A percentile compares a stretch with the other conserved stretches of the same genome.
Evolutionary conservation across 2,329 filamentous ascomycete genomes (phyloP).

Genomic region (Colletotrichum godetiae): DNA sequence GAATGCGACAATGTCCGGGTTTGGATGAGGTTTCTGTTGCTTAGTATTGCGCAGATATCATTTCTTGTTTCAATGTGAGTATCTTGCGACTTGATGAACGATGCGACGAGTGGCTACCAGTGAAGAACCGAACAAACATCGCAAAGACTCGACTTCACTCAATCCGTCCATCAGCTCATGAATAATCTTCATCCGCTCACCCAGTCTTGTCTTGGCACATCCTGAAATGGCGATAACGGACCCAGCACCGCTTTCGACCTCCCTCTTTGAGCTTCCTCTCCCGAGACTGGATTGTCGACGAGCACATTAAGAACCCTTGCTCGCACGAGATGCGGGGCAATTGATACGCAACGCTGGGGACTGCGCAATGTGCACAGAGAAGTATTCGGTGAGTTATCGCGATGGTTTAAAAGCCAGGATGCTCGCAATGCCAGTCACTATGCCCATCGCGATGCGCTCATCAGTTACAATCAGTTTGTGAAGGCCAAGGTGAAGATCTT

Average conservation of each 20-base stretch:
- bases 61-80: neutral
- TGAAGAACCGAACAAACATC: accelerated
- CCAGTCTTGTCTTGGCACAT: neutral
- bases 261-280: slow-evolving; percentile 3
- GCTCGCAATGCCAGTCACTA: neutral
- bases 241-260: slow-evolving; percentile 9
- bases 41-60: neutral
- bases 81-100: neutral
- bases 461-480: neutral
- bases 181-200: neutral
- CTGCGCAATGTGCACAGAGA: neutral
- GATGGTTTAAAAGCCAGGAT: neutral
- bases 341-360: slow-evolving; percentile 12
- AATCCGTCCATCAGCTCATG: accelerated
- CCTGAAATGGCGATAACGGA: neutral
- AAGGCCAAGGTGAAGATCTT: neutral
- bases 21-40: neutral
- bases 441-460: neutral
- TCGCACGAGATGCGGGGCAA: slow-evolving; percentile 4
- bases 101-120: neutral
- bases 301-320: neutral
- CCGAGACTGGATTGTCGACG: slow-evolving; percentile 20
- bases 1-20: neutral
- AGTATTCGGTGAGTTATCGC: neutral
- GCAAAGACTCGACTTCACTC: neutral